phyloP scores from a whole-genome alignment of 352 stramenopile species.

The Phytophthora sp. region DNA sequence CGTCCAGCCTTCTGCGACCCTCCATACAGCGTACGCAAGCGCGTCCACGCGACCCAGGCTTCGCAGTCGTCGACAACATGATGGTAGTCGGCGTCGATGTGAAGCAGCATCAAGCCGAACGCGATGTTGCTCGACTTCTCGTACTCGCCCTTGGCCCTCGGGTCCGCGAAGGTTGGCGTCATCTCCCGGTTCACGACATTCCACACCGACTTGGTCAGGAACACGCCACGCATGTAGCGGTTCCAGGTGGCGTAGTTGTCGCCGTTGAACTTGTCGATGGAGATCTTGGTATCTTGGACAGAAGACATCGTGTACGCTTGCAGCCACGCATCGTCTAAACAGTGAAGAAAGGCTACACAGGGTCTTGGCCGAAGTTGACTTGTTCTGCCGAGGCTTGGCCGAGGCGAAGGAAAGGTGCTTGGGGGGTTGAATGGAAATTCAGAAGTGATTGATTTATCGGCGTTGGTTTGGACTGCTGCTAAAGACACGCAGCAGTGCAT shows the following conservation, averaged over 20 bases:
- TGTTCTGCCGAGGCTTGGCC: neutral
- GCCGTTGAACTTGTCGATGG: slow-evolving; percentile 3
- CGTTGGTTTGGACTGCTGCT: neutral
- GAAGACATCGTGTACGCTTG: too few relatives aligned
- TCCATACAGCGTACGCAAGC: slow-evolving; percentile 7
- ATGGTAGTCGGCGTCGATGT: slow-evolving; percentile 32
- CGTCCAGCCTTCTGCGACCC: slow-evolving; percentile 23
- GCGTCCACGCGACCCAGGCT: slow-evolving; percentile 27
- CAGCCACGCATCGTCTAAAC: too few relatives aligned
- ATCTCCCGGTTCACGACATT: slow-evolving; percentile 22
- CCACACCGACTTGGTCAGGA: slow-evolving; percentile 28
- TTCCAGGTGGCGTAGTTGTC: slow-evolving; percentile 4
- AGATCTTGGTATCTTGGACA: neutral
- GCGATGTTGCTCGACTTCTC: slow-evolving; percentile 29
- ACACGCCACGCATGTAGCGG: slow-evolving; percentile 28
- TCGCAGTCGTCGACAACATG: slow-evolving; percentile 24
- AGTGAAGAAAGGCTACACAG: too few relatives aligned
- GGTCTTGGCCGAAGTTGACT: too few relatives aligned
- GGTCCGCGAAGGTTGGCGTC: slow-evolving; percentile 20
- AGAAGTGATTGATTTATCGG: neutral
- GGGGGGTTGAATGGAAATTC: neutral
- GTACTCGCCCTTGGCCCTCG: slow-evolving; percentile 20
- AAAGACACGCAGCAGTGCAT: too few relatives aligned
- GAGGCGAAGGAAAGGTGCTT: neutral
- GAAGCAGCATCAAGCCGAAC: slow-evolving; percentile 32